A percentile compares a stretch with the other conserved stretches of the same genome.
Evolutionary conservation across 73 alveolate genomes (phyloP).

Genomic region (Symbiodinium natans): DNA sequence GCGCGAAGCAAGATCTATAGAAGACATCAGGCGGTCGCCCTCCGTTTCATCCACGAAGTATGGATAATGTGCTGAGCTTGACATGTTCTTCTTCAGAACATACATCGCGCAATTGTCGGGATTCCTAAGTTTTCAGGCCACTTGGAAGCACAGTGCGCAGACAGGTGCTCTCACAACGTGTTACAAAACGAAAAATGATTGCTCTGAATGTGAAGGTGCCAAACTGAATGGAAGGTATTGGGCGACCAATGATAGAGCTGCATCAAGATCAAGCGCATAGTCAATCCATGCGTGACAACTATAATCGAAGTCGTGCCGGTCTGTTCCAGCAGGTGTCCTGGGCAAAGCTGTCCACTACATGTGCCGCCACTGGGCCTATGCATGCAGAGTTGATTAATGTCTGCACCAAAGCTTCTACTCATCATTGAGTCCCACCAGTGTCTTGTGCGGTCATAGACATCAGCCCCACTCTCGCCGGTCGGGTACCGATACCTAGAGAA

Average conservation of each 20-base stretch:
- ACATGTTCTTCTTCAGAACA: conserved; percentile 60
- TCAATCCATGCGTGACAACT: conserved; percentile 82
- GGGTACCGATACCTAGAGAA: conserved; percentile 59
- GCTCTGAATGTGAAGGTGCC: conserved; percentile 21
- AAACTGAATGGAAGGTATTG: conserved; percentile 67
- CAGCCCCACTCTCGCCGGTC: conserved; percentile 91
- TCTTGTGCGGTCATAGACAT: conserved; percentile 56
- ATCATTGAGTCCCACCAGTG: conserved; percentile 88
- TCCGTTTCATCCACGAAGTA: conserved; percentile 48
- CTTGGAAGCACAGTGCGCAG: neutral
- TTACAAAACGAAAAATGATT: neutral
- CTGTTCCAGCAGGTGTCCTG: conserved; percentile 62
- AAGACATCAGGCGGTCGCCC: conserved; percentile 73
- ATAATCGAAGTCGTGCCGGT: conserved; percentile 36
- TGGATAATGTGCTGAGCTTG: conserved; percentile 51
- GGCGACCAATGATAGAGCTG: conserved; percentile 85
- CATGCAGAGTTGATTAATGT: neutral
- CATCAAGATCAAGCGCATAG: conserved; percentile 86
- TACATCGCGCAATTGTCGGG: conserved; percentile 82
- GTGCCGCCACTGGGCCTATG: neutral
- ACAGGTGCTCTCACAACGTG: neutral
- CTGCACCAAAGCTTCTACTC: conserved; percentile 6
- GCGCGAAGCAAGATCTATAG: conserved; percentile 37
- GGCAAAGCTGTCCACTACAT: neutral
- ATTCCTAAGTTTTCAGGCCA: conserved; percentile 25